Conservation (phyloP, 768 basidiomycete species). For the Mycena maculata region DNA sequence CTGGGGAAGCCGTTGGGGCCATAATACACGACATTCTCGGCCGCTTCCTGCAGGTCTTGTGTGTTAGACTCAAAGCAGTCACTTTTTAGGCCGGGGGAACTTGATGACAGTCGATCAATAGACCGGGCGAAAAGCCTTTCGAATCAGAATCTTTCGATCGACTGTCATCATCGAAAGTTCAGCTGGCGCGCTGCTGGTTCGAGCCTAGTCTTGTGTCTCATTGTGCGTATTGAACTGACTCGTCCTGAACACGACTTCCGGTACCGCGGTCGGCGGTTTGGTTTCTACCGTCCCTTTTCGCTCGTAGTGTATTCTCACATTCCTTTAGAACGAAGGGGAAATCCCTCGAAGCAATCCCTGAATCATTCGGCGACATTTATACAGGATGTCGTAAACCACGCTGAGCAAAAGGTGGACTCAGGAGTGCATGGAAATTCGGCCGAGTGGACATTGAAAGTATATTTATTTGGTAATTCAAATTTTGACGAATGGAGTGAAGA, state of each 20-base stretch:
- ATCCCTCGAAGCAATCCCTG: neutral
- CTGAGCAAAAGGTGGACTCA: neutral
- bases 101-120: too few relatives aligned
- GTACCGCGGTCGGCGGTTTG: neutral
- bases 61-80: too few relatives aligned
- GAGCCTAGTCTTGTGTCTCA: neutral
- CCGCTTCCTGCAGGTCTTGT: conserved; percentile 1
- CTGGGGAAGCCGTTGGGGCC: neutral
- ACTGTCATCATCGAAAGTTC: too few relatives aligned
- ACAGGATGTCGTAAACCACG: neutral
- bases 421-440: neutral
- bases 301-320: neutral
- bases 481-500: neutral
- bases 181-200: too few relatives aligned
- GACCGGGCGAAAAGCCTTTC: too few relatives aligned
- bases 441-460: too few relatives aligned
- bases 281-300: neutral
- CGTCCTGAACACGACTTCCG: neutral
- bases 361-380: neutral
- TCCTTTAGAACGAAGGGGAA: neutral
- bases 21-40: neutral
- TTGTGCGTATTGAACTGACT: neutral
- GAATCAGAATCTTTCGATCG: too few relatives aligned
- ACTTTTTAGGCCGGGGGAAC: too few relatives aligned
- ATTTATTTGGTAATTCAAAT: too few relatives aligned